Percentiles rank a stretch among this genome's conserved stretches.
phyloP scores from a whole-genome alignment of 2,329 filamentous ascomycete species.

The Cercospora berteroae region DNA sequence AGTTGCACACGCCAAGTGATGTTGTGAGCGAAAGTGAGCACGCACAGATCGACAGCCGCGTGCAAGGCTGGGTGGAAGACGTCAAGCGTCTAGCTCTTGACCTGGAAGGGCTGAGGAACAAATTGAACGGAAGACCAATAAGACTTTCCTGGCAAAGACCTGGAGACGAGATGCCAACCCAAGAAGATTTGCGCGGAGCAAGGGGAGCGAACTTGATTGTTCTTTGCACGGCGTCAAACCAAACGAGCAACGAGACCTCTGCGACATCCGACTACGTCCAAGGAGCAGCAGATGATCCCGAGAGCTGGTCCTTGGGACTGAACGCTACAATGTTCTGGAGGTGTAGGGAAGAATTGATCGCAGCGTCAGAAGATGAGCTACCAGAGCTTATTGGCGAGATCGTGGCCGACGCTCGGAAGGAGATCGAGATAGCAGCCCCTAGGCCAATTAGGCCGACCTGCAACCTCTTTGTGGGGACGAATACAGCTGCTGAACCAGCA shows the following conservation, averaged over 20 bases:
- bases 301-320: conserved; percentile 84
- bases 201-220: conserved; percentile 64
- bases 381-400: conserved; percentile 51
- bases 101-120: conserved; percentile 52
- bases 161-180: conserved; percentile 51
- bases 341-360: conserved; percentile 60
- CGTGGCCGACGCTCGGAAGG: conserved; percentile 29
- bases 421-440: conserved; percentile 24
- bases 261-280: conserved; percentile 79
- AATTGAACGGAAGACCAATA: conserved; percentile 66
- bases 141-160: conserved; percentile 78
- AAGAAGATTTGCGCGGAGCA: conserved; percentile 38
- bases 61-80: conserved; percentile 57
- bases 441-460: conserved; percentile 46
- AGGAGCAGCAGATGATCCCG: conserved; percentile 90
- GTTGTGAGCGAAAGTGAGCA: conserved; percentile 73
- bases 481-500: conserved; percentile 37
- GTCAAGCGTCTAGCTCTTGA: conserved; percentile 61
- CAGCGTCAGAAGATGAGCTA: conserved; percentile 64
- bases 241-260: conserved; percentile 66
- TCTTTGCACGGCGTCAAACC: conserved; percentile 79
- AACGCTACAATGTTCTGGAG: conserved; percentile 79
- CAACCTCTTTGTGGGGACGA: conserved; percentile 42
- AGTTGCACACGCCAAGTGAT: conserved; percentile 68
- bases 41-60: conserved; percentile 67